phyloP scores from a whole-genome alignment of 805 yeast genomes.

The Yarrowia yakushimensis region DNA sequence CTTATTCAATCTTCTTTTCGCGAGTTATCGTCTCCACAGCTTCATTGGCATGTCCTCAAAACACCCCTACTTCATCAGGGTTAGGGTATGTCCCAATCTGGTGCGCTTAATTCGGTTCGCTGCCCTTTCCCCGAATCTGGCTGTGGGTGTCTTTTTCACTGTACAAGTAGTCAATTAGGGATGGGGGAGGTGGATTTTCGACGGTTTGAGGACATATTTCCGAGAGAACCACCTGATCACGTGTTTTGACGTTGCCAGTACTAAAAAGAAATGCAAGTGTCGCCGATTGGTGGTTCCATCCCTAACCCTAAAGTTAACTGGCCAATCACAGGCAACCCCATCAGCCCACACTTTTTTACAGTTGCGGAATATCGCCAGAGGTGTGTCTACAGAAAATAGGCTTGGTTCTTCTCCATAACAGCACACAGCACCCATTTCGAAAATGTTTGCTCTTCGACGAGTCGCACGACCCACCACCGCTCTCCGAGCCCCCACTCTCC shows the following conservation, averaged over 20 bases:
- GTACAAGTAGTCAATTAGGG: no score
- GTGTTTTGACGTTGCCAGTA: no score
- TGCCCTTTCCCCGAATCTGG: neutral
- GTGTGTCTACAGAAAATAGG: neutral
- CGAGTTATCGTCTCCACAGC: no score
- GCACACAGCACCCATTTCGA: neutral
- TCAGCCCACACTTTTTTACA: constrained; percentile 24
- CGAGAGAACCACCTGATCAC: no score
- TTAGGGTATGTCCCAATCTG: neutral
- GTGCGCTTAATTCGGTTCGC: neutral
- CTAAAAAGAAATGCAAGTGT: neutral
- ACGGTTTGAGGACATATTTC: no score
- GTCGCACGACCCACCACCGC: constrained; percentile 21
- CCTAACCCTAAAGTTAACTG: constrained; percentile 12
- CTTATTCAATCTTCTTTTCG: no score
- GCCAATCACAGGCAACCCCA: constrained; percentile 6
- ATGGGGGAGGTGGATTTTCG: no score
- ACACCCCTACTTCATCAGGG: neutral
- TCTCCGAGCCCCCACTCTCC: constrained; percentile 22
- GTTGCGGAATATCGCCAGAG: constrained; percentile 17
- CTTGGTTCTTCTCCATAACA: neutral
- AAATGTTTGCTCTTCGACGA: constrained; percentile 25
- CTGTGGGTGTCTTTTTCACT: no score
- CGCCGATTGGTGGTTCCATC: neutral
- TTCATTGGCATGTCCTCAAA: neutral